Base-by-base conservation (phyloP, 768 basidiomycete genomes). In the Auricularia cornea region DNA sequence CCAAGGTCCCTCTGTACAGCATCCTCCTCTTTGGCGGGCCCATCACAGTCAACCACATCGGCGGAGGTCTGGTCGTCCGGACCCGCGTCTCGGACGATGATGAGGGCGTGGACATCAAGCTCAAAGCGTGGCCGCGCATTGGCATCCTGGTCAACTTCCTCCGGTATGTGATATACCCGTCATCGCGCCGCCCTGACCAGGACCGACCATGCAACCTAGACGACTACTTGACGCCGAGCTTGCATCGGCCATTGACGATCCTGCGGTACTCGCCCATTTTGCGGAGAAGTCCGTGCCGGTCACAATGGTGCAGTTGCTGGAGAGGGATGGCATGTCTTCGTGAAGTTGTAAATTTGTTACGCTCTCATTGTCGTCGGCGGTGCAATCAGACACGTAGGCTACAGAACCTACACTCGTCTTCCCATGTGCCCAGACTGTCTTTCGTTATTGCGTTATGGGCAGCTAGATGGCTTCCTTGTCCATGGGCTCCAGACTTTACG, bases 61-160 rank as follows among this genome's bases (percentile, higher is more conserved):
- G 79, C 11, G 90, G 92, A n/a, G 91, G 89, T 0, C 72, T 95
- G 48, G 83, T 81, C 3, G 63, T 77, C 20, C 26, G 30, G 29
- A 57, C 54, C 26, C 16, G 30, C 18, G 73, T 91, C 33, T 83
- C 83, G 6, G 80, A 75, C 18, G 82, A 80, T 54, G 81, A 83
- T 28, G 76, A 77, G 29, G 71, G 64, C 16, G 60, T 67, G 4
- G 69, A 71, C 65, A 75, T 97, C 63, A 86, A 82, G 68, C 72
- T 96, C 65, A 84, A 81, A 62, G 90, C 92, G 0, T 91, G 88
- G 84, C 90, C 94, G n/a, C 83, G 93, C 10, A 95, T 96, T 59
- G 94, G 93, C 2, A 85, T 94, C 12, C 80, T 97, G 31, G 89
- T 92, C 48, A 94, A 94, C 69, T 91, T 94, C 67, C 75, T 94